Evolutionary conservation across 352 stramenopile genomes (phyloP).

Genomic region (Phytophthora vignae): DNA sequence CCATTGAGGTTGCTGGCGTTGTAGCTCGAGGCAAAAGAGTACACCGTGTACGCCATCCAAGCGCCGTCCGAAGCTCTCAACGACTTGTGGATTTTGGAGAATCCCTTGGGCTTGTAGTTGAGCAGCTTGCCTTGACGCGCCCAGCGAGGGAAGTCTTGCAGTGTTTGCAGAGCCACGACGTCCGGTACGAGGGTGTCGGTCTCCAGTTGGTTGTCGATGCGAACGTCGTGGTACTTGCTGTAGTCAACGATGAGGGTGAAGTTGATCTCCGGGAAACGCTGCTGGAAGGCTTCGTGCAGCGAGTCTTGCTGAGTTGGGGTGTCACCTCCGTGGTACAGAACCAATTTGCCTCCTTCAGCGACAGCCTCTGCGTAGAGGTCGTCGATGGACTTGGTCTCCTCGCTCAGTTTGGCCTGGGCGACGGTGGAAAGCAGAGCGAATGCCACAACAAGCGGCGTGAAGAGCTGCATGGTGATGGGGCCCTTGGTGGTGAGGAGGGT

Average conservation of each 20-base stretch:
- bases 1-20: constrained; percentile 31
- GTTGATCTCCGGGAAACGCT: constrained; percentile 59
- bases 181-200: constrained; percentile 49
- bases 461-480: constrained; percentile 20
- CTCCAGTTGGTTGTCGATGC: constrained; percentile 69
- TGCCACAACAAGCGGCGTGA: constrained; percentile 5
- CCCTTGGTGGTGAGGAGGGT: background rate
- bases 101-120: constrained; percentile 54
- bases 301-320: constrained; percentile 38
- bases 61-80: constrained; percentile 40
- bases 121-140: constrained; percentile 43
- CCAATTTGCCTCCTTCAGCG: constrained; percentile 57
- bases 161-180: constrained; percentile 53
- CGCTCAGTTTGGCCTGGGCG: constrained; percentile 43
- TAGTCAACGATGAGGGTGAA: constrained; percentile 71
- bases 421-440: constrained; percentile 14
- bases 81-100: constrained; percentile 53
- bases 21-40: constrained; percentile 50
- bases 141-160: constrained; percentile 42
- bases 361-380: constrained; percentile 14
- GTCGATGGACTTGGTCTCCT: constrained; percentile 47
- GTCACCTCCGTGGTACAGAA: constrained; percentile 53
- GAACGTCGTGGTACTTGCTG: constrained; percentile 64
- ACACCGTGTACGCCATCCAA: constrained; percentile 49
- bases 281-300: constrained; percentile 28